Conservation (phyloP, 352 stramenopile genomes). For the Globisporangium nunn region DNA sequence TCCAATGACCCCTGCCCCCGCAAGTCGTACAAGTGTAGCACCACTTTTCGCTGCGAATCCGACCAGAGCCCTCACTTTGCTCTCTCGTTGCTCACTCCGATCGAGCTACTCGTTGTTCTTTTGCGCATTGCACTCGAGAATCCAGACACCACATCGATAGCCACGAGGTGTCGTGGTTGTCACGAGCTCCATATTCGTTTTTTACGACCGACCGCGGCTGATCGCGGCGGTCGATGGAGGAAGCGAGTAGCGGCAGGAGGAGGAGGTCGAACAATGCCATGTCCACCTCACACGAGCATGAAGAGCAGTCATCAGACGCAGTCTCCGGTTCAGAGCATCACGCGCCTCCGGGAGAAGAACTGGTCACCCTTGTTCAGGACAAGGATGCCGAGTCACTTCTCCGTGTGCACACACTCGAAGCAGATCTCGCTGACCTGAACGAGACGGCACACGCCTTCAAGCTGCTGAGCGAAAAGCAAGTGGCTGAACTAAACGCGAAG, state of each 20-base stretch:
- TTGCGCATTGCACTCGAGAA: no score
- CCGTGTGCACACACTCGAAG: not conserved
- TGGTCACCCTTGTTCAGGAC: not conserved
- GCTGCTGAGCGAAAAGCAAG: slow-evolving; percentile 48
- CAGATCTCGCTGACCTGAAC: not conserved
- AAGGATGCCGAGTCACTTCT: not conserved
- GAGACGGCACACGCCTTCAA: slow-evolving; percentile 26
- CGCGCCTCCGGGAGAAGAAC: not conserved
- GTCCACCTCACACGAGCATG: not conserved
- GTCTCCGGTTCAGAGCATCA: not conserved
- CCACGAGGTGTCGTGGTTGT: no score
- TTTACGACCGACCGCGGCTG: no score
- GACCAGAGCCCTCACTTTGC: no score
- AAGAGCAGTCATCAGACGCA: not conserved
- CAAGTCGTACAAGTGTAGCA: no score
- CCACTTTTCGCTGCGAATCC: no score
- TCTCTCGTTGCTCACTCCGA: no score
- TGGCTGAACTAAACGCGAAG: slow-evolving; percentile 59
- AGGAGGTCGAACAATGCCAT: not conserved
- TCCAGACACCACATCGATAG: no score
- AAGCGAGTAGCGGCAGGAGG: not conserved
- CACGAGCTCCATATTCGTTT: no score
- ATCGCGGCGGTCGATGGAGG: not conserved
- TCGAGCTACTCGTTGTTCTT: no score
- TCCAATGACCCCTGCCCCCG: no score